These are phyloP conservation scores for Trichoderma sp. DNA, from an alignment of 2,329 filamentous ascomycete genomes.

Conservation along the genomic window DNA sequence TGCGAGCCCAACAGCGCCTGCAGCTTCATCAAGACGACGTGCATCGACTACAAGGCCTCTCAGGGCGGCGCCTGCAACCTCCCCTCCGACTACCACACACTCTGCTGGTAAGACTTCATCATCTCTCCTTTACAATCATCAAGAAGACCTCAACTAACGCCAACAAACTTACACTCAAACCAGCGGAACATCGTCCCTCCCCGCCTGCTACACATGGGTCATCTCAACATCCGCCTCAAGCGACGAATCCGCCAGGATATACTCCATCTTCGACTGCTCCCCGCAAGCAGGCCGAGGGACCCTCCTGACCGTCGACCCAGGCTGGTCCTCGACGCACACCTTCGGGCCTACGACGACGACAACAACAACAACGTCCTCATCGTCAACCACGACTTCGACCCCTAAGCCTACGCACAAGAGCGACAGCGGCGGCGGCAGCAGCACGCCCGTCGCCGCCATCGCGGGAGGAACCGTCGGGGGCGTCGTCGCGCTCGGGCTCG, in stretches of 20 bases:
- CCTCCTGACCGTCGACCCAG: conserved; percentile 40
- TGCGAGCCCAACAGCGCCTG: conserved; percentile 38
- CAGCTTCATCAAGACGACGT: conserved; percentile 39
- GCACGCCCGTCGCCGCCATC: conserved; percentile 47
- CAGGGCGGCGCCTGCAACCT: conserved; percentile 35
- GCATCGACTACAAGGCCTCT: conserved; percentile 38
- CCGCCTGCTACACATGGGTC: conserved; percentile 39
- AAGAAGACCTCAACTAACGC: neutral
- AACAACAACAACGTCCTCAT: conserved; percentile 10
- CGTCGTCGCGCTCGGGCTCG: conserved; percentile 45
- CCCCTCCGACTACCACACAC: conserved; percentile 39
- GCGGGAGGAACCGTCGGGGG: conserved; percentile 53
- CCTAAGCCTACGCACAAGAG: conserved; percentile 31
- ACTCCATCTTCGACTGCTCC: conserved; percentile 38
- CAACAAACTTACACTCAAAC: conserved; percentile 28
- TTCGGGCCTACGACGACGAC: conserved; percentile 19
- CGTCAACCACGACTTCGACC: conserved; percentile 16
- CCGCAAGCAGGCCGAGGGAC: conserved; percentile 33
- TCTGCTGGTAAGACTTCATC: conserved; percentile 40
- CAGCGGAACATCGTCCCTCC: conserved; percentile 15
- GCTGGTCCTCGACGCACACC: conserved; percentile 33
- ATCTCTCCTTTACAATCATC: neutral
- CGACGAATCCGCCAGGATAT: conserved; percentile 26
- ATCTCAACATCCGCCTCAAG: conserved; percentile 33
- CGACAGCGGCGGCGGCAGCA: conserved; percentile 33